Conservation (phyloP, 331 rosid species). For the Pyracantha coccinea region DNA sequence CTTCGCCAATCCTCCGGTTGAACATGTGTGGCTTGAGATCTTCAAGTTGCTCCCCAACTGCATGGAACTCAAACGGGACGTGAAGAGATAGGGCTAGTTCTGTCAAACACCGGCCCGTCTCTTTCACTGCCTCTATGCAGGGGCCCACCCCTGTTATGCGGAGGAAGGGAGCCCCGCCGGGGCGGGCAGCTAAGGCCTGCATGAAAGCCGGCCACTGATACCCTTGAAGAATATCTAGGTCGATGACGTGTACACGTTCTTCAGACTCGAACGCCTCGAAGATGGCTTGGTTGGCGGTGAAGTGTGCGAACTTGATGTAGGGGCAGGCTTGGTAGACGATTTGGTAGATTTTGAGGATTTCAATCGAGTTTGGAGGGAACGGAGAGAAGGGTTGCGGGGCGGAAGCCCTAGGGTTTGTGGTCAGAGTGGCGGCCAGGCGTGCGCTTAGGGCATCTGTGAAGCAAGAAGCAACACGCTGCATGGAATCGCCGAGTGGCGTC, state of each 20-base stretch:
- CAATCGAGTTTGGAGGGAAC: conserved; percentile 60
- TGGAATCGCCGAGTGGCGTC: conserved; percentile 73
- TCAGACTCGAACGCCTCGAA: conserved; percentile 85
- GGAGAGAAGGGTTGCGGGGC: conserved; percentile 21
- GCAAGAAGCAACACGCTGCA: conserved; percentile 84
- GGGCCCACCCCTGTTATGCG: conserved; percentile 61
- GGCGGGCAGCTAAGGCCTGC: conserved; percentile 84
- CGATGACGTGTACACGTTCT: conserved; percentile 79
- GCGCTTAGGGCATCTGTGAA: conserved; percentile 73
- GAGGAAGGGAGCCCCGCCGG: conserved; percentile 51
- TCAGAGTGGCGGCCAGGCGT: conserved; percentile 59
- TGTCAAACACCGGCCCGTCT: conserved; percentile 61
- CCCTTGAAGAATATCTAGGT: conserved; percentile 79
- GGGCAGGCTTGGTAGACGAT: conserved; percentile 95
- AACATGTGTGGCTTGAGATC: conserved; percentile 76
- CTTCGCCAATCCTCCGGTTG: conserved; percentile 72
- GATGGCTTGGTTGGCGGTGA: conserved; percentile 88
- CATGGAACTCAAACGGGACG: conserved; percentile 83
- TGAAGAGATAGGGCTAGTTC: conserved; percentile 68
- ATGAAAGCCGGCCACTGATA: conserved; percentile 95
- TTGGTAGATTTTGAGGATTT: conserved; percentile 73
- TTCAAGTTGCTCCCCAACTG: conserved; percentile 62
- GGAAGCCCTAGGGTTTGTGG: conserved; percentile 14
- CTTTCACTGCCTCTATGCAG: conserved; percentile 34
- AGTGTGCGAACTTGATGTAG: conserved; percentile 80